Evolutionary conservation across 1,284 basidiomycete genomes (phyloP).

Genomic region (Clitocybe nebularis): DNA sequence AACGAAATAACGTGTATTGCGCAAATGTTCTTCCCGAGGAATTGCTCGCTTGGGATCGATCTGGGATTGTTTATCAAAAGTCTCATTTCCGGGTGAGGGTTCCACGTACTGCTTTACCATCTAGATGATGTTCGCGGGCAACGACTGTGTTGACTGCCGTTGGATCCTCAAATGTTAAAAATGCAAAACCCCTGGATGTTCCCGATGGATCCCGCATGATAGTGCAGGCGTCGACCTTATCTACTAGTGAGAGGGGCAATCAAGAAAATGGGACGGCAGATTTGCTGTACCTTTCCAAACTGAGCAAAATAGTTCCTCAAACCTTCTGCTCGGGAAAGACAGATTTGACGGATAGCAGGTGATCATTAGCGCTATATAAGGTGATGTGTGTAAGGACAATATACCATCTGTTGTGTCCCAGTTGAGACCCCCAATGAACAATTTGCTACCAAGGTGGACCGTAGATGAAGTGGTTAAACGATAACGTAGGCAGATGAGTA

Average conservation of each 20-base stretch:
- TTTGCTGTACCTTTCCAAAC: slow-evolving; percentile 58
- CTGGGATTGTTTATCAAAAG: slow-evolving; percentile 40
- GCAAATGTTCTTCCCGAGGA: slow-evolving; percentile 80
- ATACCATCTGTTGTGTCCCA: slow-evolving; percentile 98
- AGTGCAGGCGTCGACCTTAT: slow-evolving; percentile 82
- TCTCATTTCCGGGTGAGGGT: slow-evolving; percentile 6
- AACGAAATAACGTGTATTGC: slow-evolving; percentile 85
- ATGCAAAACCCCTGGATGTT: slow-evolving; percentile 91
- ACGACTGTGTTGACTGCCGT: slow-evolving; percentile 81
- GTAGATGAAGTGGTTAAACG: slow-evolving; percentile 25
- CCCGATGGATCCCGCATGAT: slow-evolving; percentile 94
- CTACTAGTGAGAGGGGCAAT: slow-evolving; percentile 15
- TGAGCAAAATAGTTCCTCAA: slow-evolving; percentile 69
- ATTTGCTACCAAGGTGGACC: slow-evolving; percentile 73
- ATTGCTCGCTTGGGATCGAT: slow-evolving; percentile 96
- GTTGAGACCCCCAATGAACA: slow-evolving; percentile 97
- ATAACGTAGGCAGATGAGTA: slow-evolving; percentile 31
- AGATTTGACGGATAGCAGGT: slow-evolving; percentile 26
- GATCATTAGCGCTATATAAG: slow-evolving; percentile 37
- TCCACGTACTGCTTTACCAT: slow-evolving; percentile 77
- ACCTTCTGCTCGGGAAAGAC: slow-evolving; percentile 44
- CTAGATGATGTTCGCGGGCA: slow-evolving; percentile 80
- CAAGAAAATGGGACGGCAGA: background rate
- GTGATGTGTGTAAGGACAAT: slow-evolving; percentile 34
- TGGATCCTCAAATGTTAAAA: slow-evolving; percentile 88